phyloP scores from a whole-genome alignment of 805 yeast species.

The Sugiyamaella qingdaonensis region DNA sequence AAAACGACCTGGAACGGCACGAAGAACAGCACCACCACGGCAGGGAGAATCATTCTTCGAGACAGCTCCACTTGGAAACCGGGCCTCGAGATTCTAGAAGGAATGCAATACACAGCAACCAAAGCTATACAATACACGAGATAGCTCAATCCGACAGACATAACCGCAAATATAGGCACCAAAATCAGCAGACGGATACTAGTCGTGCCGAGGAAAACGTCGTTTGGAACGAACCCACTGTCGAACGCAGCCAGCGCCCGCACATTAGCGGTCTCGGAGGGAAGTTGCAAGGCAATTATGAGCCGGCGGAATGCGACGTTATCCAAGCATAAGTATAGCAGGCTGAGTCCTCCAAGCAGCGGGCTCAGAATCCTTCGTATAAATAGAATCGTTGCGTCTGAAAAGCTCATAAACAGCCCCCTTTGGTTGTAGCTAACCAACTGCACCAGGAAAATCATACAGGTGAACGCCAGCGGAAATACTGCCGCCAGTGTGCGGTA shows the following conservation, averaged over 20 bases:
- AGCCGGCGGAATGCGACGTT: constrained; percentile 15
- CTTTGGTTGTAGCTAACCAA: constrained; percentile 40
- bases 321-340: constrained; percentile 31
- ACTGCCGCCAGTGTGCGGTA: constrained; percentile 73
- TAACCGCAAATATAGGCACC: constrained; percentile 54
- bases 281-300: constrained; percentile 25
- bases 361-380: constrained; percentile 28
- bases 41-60: neutral
- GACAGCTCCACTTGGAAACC: neutral
- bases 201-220: constrained; percentile 65
- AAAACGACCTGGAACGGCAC: constrained; percentile 17
- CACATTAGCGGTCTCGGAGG: constrained; percentile 26
- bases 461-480: constrained; percentile 59
- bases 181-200: constrained; percentile 52
- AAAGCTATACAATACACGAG: neutral
- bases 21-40: constrained; percentile 1
- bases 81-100: neutral
- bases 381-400: constrained; percentile 43
- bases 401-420: constrained; percentile 41
- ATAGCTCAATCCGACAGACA: constrained; percentile 36
- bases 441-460: constrained; percentile 53
- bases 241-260: constrained; percentile 20
- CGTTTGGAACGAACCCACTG: constrained; percentile 34
- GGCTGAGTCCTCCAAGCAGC: constrained; percentile 25
- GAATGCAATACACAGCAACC: neutral